phyloP scores from a whole-genome alignment of 192 early-diverging fungal species.

The Podila clonocystis region DNA sequence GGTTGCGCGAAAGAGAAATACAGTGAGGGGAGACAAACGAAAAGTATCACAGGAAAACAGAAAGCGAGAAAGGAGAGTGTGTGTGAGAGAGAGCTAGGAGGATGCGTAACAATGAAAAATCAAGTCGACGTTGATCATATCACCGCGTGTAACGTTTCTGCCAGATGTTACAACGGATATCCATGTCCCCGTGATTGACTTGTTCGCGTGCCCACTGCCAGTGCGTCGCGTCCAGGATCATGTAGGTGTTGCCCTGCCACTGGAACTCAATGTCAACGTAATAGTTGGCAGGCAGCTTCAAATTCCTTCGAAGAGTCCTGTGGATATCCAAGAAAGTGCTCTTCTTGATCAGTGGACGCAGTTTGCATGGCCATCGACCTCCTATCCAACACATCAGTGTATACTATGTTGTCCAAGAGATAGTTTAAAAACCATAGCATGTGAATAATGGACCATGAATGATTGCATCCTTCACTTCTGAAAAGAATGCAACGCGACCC shows the following conservation, averaged over 20 bases:
- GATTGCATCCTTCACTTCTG: neutral
- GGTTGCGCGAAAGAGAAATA: too few species aligned
- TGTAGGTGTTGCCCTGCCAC: slow-evolving; percentile 15
- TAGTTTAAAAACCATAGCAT: neutral
- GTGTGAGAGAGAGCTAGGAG: too few species aligned
- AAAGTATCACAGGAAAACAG: too few species aligned
- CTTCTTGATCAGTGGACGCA: slow-evolving; percentile 16
- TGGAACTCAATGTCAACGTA: slow-evolving; percentile 27
- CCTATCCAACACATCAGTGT: slow-evolving; percentile 31
- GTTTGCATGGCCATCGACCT: slow-evolving; percentile 23
- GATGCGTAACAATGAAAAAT: too few species aligned
- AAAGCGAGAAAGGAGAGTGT: too few species aligned
- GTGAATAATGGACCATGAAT: neutral
- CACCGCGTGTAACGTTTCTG: slow-evolving; percentile 15
- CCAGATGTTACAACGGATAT: slow-evolving; percentile 19
- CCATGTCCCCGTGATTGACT: slow-evolving; percentile 11
- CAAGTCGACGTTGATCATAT: neutral
- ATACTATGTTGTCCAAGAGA: slow-evolving; percentile 4
- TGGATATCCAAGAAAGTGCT: slow-evolving; percentile 10
- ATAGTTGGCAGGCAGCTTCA: neutral
- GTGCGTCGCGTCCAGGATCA: slow-evolving; percentile 23
- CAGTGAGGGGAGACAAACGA: too few species aligned
- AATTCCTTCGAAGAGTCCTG: slow-evolving; percentile 11
- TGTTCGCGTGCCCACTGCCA: slow-evolving; percentile 30
- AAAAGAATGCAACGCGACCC: neutral